Percentiles rank a stretch among this genome's conserved stretches.
These are phyloP conservation scores for Beauveria medogensis DNA, from an alignment of 2,329 filamentous ascomycete genomes.

Conservation along the genomic window DNA sequence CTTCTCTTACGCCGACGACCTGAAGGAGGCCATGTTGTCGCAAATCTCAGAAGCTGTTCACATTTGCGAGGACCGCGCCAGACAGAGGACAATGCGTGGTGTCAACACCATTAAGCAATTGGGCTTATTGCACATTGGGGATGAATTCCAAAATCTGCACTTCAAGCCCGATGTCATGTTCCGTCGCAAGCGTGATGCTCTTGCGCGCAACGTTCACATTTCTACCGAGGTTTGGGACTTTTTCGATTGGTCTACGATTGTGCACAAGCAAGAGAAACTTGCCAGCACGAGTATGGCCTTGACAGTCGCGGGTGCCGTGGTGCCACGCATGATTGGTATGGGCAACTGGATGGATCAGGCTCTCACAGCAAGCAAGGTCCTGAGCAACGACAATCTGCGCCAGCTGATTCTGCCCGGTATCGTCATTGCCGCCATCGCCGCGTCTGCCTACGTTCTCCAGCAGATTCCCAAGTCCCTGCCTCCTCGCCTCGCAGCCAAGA, in stretches of 20 bases:
- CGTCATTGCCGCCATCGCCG: slow-evolving; percentile 65
- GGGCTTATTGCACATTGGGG: slow-evolving; percentile 78
- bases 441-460: slow-evolving; percentile 70
- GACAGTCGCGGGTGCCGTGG: slow-evolving; percentile 80
- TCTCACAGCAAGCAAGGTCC: slow-evolving; percentile 67
- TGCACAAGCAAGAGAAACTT: slow-evolving; percentile 90
- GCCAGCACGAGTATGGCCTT: slow-evolving; percentile 92
- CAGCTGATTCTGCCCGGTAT: slow-evolving; percentile 74
- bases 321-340: slow-evolving; percentile 72
- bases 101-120: slow-evolving; percentile 85
- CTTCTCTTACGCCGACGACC: slow-evolving; percentile 87
- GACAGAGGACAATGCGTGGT: slow-evolving; percentile 65
- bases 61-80: slow-evolving; percentile 78
- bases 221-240: slow-evolving; percentile 89
- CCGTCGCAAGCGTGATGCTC: slow-evolving; percentile 67
- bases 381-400: slow-evolving; percentile 74
- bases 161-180: slow-evolving; percentile 96
- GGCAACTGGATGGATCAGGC: slow-evolving; percentile 86
- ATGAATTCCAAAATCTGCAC: slow-evolving; percentile 75
- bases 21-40: slow-evolving; percentile 86
- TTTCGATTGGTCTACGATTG: slow-evolving; percentile 73
- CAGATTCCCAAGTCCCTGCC: slow-evolving; percentile 87
- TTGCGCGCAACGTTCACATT: slow-evolving; percentile 79
- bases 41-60: slow-evolving; percentile 74
- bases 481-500: slow-evolving; percentile 74